Percentiles rank a stretch among this genome's conserved stretches.
These are phyloP conservation scores for Porcisia deanei DNA, from an alignment of 208 protist species.

Conservation along the genomic window DNA sequence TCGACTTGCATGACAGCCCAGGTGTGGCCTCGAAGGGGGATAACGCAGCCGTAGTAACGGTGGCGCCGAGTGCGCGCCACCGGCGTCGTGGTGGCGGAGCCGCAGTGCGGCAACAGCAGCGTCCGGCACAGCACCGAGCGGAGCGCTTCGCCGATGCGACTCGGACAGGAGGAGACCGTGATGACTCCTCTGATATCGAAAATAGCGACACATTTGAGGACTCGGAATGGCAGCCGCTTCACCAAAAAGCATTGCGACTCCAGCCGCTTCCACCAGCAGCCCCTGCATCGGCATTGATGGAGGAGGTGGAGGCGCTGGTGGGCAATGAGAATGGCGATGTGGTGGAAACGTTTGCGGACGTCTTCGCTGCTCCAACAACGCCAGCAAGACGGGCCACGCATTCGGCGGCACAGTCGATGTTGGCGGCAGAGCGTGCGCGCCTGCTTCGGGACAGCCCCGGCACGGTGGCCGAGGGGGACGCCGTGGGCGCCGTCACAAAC, in stretches of 20 bases:
- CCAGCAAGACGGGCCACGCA: not conserved
- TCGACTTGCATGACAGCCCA: not conserved
- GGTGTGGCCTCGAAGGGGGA: not conserved
- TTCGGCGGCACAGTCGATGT: conserved; percentile 7
- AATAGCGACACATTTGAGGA: not conserved
- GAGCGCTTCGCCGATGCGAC: not conserved
- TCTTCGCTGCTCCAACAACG: not conserved
- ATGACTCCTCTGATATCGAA: not conserved
- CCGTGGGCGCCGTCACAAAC: not conserved
- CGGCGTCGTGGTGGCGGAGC: not conserved
- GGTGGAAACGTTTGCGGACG: conserved; percentile 6
- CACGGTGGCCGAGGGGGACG: not conserved
- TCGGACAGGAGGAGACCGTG: not conserved
- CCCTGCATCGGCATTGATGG: not conserved
- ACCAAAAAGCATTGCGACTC: conserved; percentile 7
- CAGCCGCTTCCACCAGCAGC: conserved; percentile 6
- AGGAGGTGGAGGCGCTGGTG: not conserved
- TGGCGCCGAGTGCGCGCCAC: not conserved
- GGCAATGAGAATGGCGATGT: not conserved
- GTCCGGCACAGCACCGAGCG: not conserved
- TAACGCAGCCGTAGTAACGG: not conserved
- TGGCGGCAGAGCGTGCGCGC: conserved; percentile 16
- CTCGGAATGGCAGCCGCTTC: not conserved
- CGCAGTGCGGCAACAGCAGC: not conserved
- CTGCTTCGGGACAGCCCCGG: conserved; percentile 6